Base-by-base conservation (phyloP, 352 stramenopile species). In the Globisporangium lucens region DNA sequence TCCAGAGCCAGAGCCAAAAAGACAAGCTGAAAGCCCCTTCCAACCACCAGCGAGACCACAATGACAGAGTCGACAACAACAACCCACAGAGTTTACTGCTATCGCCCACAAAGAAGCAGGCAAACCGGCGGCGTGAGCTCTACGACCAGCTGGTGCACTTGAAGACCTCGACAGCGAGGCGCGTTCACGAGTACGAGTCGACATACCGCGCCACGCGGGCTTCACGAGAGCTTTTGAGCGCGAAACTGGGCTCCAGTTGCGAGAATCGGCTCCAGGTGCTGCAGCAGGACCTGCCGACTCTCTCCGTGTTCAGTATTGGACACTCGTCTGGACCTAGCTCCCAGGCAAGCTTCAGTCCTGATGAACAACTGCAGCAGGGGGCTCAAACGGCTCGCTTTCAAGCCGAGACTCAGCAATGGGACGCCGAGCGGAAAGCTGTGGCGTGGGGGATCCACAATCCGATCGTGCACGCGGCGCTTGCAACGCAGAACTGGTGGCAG, bases 401-500 rank as follows among this genome's bases (percentile, higher is more conserved):
- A 17, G 33, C 27, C 2, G 35, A 38, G 1, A 75, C 65, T 0
- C 29, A 35, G 10, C 17, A 53, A 3, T 79, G 72, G 67, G 61
- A 61, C 4, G 27, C 69, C 0, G 38, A 64, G 4, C 63, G 78
- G 57, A 78, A 78, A 27, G 63, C 58, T 13, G 29, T 38, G 0
- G 80, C 80, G 0, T 91, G 79, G 82, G 66, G 71, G 12, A 59
- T 74, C 41, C 83, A 92, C 52, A 56, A 61, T 13, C 60, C 65
- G 6, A 62, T 75, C 5, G 46, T 92, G 1, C 55, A 72, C 3
- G 73, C 71, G 41, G 70, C 82, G 9, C 47, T 80, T 22, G 53
- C 69, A 10, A 82, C 83, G 29, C 46, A 63, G 0, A 65, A 80
- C 56, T 90, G 82, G 82, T 87, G 74, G 66, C 69, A 87, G 46